Evolutionary conservation across 1,139 yeast species (phyloP), one percentile per base, ranked within the genome.

Genomic region (Wickerhamomyces sp.): DNA sequence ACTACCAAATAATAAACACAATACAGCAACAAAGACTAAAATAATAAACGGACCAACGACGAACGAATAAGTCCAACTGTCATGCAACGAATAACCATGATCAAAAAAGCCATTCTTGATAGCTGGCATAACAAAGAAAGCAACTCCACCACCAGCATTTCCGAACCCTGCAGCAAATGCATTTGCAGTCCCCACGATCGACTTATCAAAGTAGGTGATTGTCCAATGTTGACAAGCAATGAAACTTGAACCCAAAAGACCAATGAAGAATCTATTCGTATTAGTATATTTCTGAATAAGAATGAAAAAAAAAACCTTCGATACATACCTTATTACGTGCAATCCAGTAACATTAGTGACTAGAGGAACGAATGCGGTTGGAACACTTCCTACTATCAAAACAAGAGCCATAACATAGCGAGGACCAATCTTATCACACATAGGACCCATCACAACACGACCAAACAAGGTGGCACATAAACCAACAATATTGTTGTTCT

Each of bases 91-190:
- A 49, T 54, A 64, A 2, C 67, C 67, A 27, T 55, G 49, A n/a
- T 36, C 37, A 9, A 39, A 36, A 8, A 65, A 47, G 11, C 49
- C 59, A 4, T 46, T 39, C 32, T 53, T 55, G 8, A 65, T 51
- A 4, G 66, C 67, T 11, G 69, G 68, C 67, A 65, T 63, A 42
- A 61, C 55, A 51, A 65, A 65, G 50, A 64, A 65, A 5, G 69
- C 67, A 37, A 64, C 65, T 44, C 69, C 69, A 31, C 67, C 69
- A 31, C 69, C 69, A 15, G 68, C 59, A 46, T 65, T 65, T 43
- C 68, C 68, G 65, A 66, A 64, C 15, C 69, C 69, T 35, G 63
- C 69, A 27, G 62, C 64, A 30, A 65, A 48, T 3, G 68, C 65
- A 49, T 63, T 63, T 1, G 68, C 68, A 10, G 60, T 53, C 4